These are phyloP conservation scores for Penicillium sp. DNA, from an alignment of 2,329 filamentous ascomycete species.

Conservation along the genomic window DNA sequence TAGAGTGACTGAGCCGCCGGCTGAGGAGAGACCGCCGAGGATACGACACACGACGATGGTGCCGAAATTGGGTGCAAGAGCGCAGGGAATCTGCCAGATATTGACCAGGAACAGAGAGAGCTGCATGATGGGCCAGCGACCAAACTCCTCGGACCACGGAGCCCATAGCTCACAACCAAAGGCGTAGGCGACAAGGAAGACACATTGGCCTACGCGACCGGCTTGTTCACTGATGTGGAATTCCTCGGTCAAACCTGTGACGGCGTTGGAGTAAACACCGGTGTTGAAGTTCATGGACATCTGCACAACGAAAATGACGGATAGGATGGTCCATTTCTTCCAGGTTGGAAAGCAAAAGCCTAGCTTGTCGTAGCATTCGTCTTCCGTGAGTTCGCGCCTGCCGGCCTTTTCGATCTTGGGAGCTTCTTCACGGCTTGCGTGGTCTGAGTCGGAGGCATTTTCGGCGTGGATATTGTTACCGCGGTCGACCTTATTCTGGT, in stretches of 20 bases:
- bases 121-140: constrained; percentile 72
- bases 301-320: constrained; percentile 66
- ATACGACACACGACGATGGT: constrained; percentile 63
- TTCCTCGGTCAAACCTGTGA: constrained; percentile 60
- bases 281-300: constrained; percentile 78
- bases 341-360: constrained; percentile 55
- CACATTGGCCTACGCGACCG: constrained; percentile 66
- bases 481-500: constrained; percentile 5
- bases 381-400: constrained; percentile 38
- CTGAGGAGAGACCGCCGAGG: constrained; percentile 64
- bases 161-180: constrained; percentile 87
- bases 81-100: constrained; percentile 68
- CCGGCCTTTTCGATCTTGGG: constrained; percentile 12
- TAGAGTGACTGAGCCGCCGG: constrained; percentile 66
- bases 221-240: constrained; percentile 64
- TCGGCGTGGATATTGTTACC: constrained; percentile 17
- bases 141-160: constrained; percentile 78
- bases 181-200: constrained; percentile 73
- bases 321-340: constrained; percentile 69
- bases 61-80: constrained; percentile 65
- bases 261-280: constrained; percentile 64
- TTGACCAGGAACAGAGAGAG: constrained; percentile 69
- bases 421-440: constrained; percentile 4
- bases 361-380: constrained; percentile 59
- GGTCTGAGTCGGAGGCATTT: constrained; percentile 15